Evolutionary conservation across 805 yeast species (phyloP).

Genomic region (Kazachstania viticola): DNA sequence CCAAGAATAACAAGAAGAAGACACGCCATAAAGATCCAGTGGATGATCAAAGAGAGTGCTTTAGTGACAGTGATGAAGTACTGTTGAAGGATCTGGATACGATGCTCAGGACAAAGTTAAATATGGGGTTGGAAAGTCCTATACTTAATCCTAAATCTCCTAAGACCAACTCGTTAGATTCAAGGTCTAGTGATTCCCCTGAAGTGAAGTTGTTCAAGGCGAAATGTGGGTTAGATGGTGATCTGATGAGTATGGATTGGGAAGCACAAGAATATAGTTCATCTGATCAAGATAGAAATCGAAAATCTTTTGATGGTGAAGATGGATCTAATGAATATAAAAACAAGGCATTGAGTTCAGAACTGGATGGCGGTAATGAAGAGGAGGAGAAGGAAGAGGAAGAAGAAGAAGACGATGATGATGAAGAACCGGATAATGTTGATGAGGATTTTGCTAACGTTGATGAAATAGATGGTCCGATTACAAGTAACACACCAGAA

Average conservation of each 20-base stretch:
- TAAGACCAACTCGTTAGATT: no score
- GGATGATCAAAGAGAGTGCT: no score
- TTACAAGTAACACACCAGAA: conserved; percentile 5
- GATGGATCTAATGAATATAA: not conserved
- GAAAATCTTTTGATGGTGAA: no score
- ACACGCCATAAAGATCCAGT: no score
- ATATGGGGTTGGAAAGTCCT: conserved; percentile 12
- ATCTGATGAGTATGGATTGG: not conserved
- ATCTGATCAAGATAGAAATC: no score
- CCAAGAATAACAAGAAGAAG: no score
- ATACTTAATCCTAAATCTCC: conserved; percentile 1
- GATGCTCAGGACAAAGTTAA: conserved; percentile 15
- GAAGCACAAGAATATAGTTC: no score
- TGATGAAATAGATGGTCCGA: conserved; percentile 28
- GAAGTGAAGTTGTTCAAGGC: no score
- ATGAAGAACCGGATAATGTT: no score
- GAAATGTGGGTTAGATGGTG: not conserved
- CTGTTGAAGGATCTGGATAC: conserved; percentile 17
- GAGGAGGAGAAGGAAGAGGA: conserved; percentile 6
- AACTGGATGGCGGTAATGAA: conserved; percentile 3
- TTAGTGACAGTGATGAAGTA: no score
- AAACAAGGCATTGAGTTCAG: not conserved
- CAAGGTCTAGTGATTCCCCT: no score
- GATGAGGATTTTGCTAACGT: conserved; percentile 26
- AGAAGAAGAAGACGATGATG: conserved; percentile 9